A percentile compares a stretch with the other conserved stretches of the same genome.
These are phyloP conservation scores for Salix caprea DNA, from an alignment of 345 rosid species.

Conservation along the genomic window DNA sequence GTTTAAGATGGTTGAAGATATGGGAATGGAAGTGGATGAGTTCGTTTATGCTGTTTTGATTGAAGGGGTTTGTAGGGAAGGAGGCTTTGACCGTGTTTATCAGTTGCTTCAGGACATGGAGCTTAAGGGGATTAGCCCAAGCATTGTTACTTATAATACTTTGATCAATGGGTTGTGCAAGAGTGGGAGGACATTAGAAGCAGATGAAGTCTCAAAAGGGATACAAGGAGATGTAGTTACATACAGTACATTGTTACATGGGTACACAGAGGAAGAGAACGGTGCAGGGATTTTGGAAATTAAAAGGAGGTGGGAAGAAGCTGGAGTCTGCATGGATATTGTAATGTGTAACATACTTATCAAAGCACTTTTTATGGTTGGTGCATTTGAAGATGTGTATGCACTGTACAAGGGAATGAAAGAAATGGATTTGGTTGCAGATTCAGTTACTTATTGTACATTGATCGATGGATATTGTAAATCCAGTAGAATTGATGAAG, in stretches of 20 bases:
- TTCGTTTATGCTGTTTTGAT: constrained; percentile 66
- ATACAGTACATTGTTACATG: constrained; percentile 60
- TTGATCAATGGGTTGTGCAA: constrained; percentile 68
- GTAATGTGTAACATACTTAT: constrained; percentile 68
- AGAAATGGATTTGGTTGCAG: constrained; percentile 49
- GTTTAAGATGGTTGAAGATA: constrained; percentile 44
- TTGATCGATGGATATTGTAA: constrained; percentile 60
- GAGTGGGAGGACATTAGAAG: constrained; percentile 60
- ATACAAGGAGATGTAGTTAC: constrained; percentile 53
- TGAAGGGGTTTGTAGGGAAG: constrained; percentile 58
- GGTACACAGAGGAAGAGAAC: constrained; percentile 56
- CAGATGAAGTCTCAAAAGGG: constrained; percentile 58
- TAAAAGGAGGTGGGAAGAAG: constrained; percentile 49
- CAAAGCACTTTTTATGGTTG: constrained; percentile 63
- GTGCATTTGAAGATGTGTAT: constrained; percentile 66
- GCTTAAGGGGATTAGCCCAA: constrained; percentile 55
- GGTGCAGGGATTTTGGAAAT: constrained; percentile 44
- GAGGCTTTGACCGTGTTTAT: constrained; percentile 47
- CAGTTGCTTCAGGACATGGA: constrained; percentile 65
- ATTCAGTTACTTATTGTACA: constrained; percentile 53
- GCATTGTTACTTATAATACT: constrained; percentile 52
- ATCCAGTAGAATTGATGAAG: constrained; percentile 64
- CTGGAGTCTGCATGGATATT: constrained; percentile 52
- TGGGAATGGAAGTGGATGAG: constrained; percentile 60
- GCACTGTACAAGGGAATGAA: constrained; percentile 58